These are phyloP conservation scores for Globisporangium cystogenes DNA, from an alignment of 352 stramenopile species.

Conservation along the genomic window DNA sequence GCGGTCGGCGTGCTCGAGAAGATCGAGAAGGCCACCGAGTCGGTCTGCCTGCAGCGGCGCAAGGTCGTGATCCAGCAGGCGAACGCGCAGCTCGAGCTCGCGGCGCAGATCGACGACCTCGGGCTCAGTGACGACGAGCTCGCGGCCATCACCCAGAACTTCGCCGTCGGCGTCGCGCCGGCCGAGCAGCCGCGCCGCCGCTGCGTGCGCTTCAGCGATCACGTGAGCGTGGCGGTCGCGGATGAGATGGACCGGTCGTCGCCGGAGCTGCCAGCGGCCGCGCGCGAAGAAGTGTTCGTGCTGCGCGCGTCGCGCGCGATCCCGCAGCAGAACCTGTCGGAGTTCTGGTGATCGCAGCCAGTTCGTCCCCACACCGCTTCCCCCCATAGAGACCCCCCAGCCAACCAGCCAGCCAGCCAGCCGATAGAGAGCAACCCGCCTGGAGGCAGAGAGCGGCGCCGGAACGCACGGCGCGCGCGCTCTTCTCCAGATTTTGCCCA, in stretches of 20 bases:
- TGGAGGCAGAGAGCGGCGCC: background rate
- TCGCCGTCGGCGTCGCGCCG: background rate
- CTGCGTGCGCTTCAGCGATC: slow-evolving; percentile 54
- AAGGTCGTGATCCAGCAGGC: slow-evolving; percentile 61
- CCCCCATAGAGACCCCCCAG: background rate
- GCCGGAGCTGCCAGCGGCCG: slow-evolving; percentile 34
- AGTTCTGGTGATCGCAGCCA: slow-evolving; percentile 45
- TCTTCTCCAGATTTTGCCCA: background rate
- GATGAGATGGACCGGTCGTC: slow-evolving; percentile 65
- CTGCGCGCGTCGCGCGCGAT: slow-evolving; percentile 67
- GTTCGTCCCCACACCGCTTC: background rate
- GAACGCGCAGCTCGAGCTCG: slow-evolving; percentile 31
- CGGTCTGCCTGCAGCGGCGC: slow-evolving; percentile 50
- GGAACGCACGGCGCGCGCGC: background rate
- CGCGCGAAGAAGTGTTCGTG: slow-evolving; percentile 76
- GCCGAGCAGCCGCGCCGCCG: slow-evolving; percentile 11
- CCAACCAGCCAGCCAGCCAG: no score
- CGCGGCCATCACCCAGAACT: background rate
- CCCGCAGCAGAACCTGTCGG: slow-evolving; percentile 64
- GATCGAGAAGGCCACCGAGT: slow-evolving; percentile 68
- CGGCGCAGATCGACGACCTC: slow-evolving; percentile 29
- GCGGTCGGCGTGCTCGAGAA: slow-evolving; percentile 70
- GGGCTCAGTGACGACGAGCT: slow-evolving; percentile 9
- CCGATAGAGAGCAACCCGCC: background rate
- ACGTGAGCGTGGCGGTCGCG: slow-evolving; percentile 39